These are phyloP conservation scores for Tilletia walkeri DNA, from an alignment of 1,284 basidiomycete species.

Conservation along the genomic window DNA sequence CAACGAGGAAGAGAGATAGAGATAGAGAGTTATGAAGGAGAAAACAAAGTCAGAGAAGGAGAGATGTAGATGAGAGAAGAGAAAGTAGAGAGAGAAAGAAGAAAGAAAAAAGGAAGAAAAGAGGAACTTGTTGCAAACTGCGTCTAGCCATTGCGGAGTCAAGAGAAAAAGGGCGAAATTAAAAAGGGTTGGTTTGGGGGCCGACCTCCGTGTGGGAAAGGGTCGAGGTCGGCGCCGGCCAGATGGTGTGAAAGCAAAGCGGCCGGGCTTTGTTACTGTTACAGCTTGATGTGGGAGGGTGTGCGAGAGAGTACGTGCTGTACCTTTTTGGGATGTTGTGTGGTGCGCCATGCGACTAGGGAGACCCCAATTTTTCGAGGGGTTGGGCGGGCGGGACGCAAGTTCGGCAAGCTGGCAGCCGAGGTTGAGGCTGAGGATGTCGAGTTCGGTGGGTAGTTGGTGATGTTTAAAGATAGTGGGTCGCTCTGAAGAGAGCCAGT, in stretches of 20 bases:
- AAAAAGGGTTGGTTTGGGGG: not conserved
- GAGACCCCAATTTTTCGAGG: not conserved
- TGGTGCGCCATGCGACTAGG: not conserved
- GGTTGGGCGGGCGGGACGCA: too few species aligned
- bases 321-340: not conserved
- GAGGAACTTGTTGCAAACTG: not conserved
- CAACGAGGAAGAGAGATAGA: not conserved
- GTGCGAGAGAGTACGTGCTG: too few species aligned
- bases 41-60: not conserved
- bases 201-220: too few species aligned
- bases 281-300: conserved; percentile 1
- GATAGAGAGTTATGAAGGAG: not conserved
- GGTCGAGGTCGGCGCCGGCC: too few species aligned
- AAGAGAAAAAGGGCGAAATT: not conserved
- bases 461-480: too few species aligned
- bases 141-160: conserved; percentile 9
- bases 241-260: conserved; percentile 7
- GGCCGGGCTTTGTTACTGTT: conserved; percentile 13
- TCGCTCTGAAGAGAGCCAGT: too few species aligned
- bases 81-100: not conserved
- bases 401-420: not conserved
- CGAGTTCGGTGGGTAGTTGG: too few species aligned
- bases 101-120: too few species aligned
- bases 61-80: not conserved
- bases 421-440: not conserved